Conservation (phyloP, 2,329 filamentous ascomycete species). For the Bertia moriformis region DNA sequence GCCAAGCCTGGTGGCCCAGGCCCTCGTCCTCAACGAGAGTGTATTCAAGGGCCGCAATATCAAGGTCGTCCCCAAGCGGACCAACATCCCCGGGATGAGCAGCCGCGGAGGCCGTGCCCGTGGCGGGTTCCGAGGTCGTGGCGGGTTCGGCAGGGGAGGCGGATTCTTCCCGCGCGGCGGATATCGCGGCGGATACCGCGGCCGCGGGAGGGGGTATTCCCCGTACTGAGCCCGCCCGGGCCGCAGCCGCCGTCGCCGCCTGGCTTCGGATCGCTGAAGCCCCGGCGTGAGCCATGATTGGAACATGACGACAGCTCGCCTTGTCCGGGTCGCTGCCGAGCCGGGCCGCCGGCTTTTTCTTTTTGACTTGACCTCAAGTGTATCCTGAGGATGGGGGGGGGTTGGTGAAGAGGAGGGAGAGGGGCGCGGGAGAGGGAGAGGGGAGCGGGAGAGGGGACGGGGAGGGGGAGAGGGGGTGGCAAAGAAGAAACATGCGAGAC, state of each 20-base stretch:
- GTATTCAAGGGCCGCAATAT: conserved; percentile 87
- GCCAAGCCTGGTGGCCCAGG: conserved; percentile 80
- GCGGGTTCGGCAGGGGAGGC: conserved; percentile 30
- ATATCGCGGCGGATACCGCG: conserved; percentile 45
- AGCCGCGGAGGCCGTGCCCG: conserved; percentile 47
- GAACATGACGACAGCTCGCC: no score
- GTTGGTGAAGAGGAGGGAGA: no score
- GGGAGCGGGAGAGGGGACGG: no score
- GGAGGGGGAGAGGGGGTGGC: no score
- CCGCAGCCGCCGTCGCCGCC: conserved; percentile 3
- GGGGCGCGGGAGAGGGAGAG: no score
- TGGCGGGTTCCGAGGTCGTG: conserved; percentile 32
- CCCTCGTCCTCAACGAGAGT: conserved; percentile 89
- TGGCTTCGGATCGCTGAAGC: no score
- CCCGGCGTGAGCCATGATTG: no score
- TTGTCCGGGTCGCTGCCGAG: no score
- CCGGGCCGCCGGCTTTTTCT: no score
- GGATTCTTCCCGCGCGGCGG: conserved; percentile 38
- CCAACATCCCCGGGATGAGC: conserved; percentile 88
- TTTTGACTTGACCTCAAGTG: no score
- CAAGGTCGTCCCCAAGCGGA: conserved; percentile 90
- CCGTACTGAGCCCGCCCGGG: conserved; percentile 35
- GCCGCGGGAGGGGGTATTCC: conserved; percentile 44
- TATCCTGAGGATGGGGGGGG: no score
- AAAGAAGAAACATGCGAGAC: no score